phyloP scores from a whole-genome alignment of 108 stramenopile genomes.

The Nitzschia inconspicua region DNA sequence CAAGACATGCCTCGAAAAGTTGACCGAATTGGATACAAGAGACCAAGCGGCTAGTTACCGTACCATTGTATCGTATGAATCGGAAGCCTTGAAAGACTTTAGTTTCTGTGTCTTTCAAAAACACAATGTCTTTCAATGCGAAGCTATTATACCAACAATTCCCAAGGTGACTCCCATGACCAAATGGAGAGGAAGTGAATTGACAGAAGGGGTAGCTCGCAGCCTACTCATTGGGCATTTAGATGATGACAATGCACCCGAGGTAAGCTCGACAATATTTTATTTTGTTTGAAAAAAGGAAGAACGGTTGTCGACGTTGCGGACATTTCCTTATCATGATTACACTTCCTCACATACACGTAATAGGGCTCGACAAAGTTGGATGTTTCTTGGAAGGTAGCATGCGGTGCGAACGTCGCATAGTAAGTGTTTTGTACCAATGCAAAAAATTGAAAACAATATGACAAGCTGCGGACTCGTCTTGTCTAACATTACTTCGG shows the following conservation, averaged over 20 bases:
- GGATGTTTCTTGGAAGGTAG: conserved; percentile 91
- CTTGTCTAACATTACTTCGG: too few relatives aligned
- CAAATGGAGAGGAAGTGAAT: conserved; percentile 65
- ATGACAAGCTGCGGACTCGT: too few relatives aligned
- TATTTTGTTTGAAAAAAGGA: too few relatives aligned
- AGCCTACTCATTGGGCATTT: conserved; percentile 89
- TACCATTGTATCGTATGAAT: conserved; percentile 92
- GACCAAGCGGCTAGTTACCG: conserved; percentile 89
- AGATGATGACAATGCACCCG: conserved; percentile 49
- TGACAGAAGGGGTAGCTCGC: conserved; percentile 63
- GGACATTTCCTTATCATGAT: too few relatives aligned
- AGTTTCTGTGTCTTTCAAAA: conserved; percentile 89
- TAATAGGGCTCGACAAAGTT: too few relatives aligned
- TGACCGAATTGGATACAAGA: conserved; percentile 73
- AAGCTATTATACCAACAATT: conserved; percentile 60
- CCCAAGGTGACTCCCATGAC: conserved; percentile 61
- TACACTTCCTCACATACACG: too few relatives aligned
- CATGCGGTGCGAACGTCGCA: conserved; percentile 88
- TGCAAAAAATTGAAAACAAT: too few relatives aligned
- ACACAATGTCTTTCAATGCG: conserved; percentile 83
- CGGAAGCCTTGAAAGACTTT: conserved; percentile 80
- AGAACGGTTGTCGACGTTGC: too few relatives aligned
- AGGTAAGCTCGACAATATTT: conserved; percentile 29
- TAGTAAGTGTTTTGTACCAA: too few relatives aligned
- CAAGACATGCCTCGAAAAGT: conserved; percentile 59